Evolutionary conservation across 768 basidiomycete species (phyloP).

Genomic region (Stropharia rugosoannulata): DNA sequence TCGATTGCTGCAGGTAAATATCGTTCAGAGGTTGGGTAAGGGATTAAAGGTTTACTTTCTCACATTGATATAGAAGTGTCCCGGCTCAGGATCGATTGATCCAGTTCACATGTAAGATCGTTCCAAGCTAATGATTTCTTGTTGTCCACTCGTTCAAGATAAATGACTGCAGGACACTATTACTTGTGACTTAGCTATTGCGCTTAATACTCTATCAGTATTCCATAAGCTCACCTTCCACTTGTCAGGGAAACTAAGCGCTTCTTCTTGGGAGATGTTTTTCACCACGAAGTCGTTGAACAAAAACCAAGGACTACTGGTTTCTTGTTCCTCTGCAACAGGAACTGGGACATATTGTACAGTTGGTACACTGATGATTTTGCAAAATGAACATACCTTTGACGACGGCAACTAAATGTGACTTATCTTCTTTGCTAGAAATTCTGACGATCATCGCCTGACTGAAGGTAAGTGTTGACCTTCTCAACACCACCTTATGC

Average conservation of each 20-base stretch:
- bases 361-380: background rate
- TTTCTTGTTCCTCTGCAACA: constrained; percentile 50
- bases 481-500: background rate
- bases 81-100: constrained; percentile 72
- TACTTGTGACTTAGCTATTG: constrained; percentile 1
- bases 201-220: background rate
- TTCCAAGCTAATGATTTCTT: constrained; percentile 58
- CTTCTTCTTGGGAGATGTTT: constrained; percentile 84
- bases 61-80: constrained; percentile 91
- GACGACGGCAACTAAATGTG: constrained; percentile 87
- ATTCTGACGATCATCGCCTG: constrained; percentile 86
- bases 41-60: constrained; percentile 19
- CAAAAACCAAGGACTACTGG: constrained; percentile 75
- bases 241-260: constrained; percentile 77
- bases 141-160: constrained; percentile 76
- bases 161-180: constrained; percentile 87
- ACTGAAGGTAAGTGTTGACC: background rate
- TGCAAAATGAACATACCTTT: constrained; percentile 53
- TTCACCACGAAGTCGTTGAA: constrained; percentile 97
- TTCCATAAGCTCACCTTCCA: constrained; percentile 77
- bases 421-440: constrained; percentile 62
- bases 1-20: constrained; percentile 56
- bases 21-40: background rate
- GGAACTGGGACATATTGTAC: constrained; percentile 50
- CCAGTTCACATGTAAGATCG: constrained; percentile 61